Base-by-base conservation (phyloP, 805 yeast species). In the Saturnispora sanitii region DNA sequence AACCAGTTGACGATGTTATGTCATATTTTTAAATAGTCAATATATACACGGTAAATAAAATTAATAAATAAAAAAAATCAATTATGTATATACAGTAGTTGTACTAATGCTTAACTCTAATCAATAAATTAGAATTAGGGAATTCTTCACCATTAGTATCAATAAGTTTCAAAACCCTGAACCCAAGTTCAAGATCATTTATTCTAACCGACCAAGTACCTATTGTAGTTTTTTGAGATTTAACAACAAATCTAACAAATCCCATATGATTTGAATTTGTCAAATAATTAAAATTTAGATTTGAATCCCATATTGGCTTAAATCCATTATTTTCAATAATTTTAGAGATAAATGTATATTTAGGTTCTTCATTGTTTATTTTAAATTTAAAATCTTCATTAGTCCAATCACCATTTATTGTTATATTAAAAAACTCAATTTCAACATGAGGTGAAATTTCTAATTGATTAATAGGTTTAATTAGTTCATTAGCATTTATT, bases 401-500 rank as follows among this genome's bases (percentile, higher is more conserved):
- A 11, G 16, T 26, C n/a, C n/a, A n/a, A n/a, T 38, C 16, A 9
- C 17, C 21, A 5, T 41, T 12, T 4, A 50, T 47, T 4, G 45
- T 45, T 6, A 52, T 62, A 6, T 85, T 83, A 30, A 73, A 61
- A 0, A 82, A 51, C 40, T 82, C 90, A 27, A 82, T 58, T 6
- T 67, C 66, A 4, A 83, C 73, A 49, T 62, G 77, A 0, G 94
- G 86, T 48, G 77, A 79, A 33, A 79, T 63, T 0, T 63, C 56
- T 6, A 45, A 50, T 9, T 66, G 27, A 17, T 71, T 79, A 35
- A 67, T 68, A 0, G 84, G 80, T 33, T 77, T 75, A 3, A 95
- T 94, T 11, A 90, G 64, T 54, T 86, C 83, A 58, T 88, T 96
- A 0, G 84, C 96, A 16, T 96, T 84, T 1, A 90, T 68, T 4